Evolutionary conservation across 1,284 basidiomycete species (phyloP).

Genomic region (Malassezia dermatis): DNA sequence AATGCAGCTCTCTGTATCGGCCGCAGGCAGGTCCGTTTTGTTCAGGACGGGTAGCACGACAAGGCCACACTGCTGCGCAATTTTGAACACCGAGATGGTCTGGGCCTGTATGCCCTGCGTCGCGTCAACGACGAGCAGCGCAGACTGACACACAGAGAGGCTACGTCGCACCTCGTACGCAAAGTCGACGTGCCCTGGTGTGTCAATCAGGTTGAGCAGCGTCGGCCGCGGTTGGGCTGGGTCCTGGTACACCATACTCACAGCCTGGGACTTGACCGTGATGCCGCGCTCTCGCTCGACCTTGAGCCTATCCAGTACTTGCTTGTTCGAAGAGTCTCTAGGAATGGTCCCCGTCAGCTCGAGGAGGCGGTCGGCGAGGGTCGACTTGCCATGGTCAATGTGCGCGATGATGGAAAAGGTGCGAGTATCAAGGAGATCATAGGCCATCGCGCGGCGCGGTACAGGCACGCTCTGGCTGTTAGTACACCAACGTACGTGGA

Average conservation of each 20-base stretch:
- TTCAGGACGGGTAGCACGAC: slow-evolving; percentile 86
- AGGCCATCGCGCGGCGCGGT: slow-evolving; percentile 1
- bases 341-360: slow-evolving; percentile 46
- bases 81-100: slow-evolving; percentile 85
- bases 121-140: slow-evolving; percentile 79
- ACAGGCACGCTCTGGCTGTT: not conserved
- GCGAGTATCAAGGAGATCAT: slow-evolving; percentile 30
- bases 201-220: slow-evolving; percentile 94
- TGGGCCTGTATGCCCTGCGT: slow-evolving; percentile 97
- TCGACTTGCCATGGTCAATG: slow-evolving; percentile 48
- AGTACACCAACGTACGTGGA: not conserved
- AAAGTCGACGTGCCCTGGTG: slow-evolving; percentile 56
- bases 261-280: slow-evolving; percentile 57
- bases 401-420: slow-evolving; percentile 46
- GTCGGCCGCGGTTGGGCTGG: slow-evolving; percentile 16
- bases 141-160: slow-evolving; percentile 85
- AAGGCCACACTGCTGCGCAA: slow-evolving; percentile 63
- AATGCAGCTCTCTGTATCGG: slow-evolving; percentile 24
- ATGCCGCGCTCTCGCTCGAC: slow-evolving; percentile 91
- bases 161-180: slow-evolving; percentile 79
- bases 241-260: slow-evolving; percentile 40
- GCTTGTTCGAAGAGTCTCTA: slow-evolving; percentile 31
- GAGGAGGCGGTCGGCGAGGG: slow-evolving; percentile 45
- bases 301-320: slow-evolving; percentile 57
- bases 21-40: slow-evolving; percentile 57